Percentiles rank a stretch among this genome's conserved stretches.
Evolutionary conservation across 768 basidiomycete genomes (phyloP).

Genomic region (Leccinellum luteum): DNA sequence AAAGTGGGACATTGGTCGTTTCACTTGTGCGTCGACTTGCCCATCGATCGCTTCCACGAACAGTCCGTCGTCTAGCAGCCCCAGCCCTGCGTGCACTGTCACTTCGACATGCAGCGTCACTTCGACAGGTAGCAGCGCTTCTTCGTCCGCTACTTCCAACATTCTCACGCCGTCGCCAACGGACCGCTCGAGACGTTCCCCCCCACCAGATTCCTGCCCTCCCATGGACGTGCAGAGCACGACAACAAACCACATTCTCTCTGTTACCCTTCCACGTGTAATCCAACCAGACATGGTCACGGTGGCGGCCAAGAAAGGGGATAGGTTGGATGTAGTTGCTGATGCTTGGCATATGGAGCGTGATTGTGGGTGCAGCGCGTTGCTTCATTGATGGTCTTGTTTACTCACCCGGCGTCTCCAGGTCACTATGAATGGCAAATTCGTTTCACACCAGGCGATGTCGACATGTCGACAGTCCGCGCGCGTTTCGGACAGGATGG

Average conservation of each 20-base stretch:
- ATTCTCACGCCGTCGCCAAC: slow-evolving; percentile 28
- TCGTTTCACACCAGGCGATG: slow-evolving; percentile 50
- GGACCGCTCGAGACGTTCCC: slow-evolving; percentile 31
- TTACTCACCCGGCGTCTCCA: slow-evolving; percentile 21
- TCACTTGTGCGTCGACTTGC: slow-evolving; percentile 29
- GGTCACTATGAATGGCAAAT: slow-evolving; percentile 66
- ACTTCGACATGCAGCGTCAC: slow-evolving; percentile 19
- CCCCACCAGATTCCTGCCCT: slow-evolving; percentile 37
- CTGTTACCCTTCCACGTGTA: slow-evolving; percentile 45
- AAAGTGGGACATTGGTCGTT: slow-evolving; percentile 30
- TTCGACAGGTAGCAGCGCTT: slow-evolving; percentile 12
- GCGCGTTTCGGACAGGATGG: slow-evolving; percentile 48
- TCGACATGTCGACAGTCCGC: slow-evolving; percentile 51
- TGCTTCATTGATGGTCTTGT: not conserved
- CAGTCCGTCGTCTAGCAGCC: slow-evolving; percentile 23
- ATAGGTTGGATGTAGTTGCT: slow-evolving; percentile 54
- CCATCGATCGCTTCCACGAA: slow-evolving; percentile 24
- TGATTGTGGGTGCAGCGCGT: slow-evolving; percentile 46
- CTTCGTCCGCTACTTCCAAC: slow-evolving; percentile 16
- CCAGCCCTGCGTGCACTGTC: slow-evolving; percentile 27
- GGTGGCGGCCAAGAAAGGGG: slow-evolving; percentile 56
- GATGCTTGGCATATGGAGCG: slow-evolving; percentile 61
- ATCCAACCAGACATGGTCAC: slow-evolving; percentile 64
- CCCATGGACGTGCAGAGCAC: slow-evolving; percentile 45
- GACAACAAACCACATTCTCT: slow-evolving; percentile 40